These are phyloP conservation scores for Adansonia gregorii DNA, from an alignment of 441 rosid genomes.

Conservation along the genomic window DNA sequence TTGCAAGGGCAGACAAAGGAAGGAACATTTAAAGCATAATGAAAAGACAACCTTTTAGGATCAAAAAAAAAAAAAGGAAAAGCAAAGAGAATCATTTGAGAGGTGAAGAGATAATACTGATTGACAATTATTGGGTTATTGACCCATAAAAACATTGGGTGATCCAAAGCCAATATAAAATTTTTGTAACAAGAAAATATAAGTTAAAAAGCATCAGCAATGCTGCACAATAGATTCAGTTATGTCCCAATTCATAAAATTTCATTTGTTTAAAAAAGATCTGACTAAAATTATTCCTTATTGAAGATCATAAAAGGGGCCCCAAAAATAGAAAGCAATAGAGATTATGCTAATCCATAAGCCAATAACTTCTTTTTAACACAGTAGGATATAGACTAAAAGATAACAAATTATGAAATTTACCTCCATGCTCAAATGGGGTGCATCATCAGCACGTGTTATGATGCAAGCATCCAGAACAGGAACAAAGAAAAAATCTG, in stretches of 20 bases:
- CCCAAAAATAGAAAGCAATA: not conserved
- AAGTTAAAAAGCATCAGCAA: conserved; percentile 1
- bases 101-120: not conserved
- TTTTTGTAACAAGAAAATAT: not conserved
- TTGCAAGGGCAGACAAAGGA: not conserved
- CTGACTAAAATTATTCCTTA: too few relatives aligned
- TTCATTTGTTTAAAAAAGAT: not conserved
- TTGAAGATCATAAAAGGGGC: not conserved
- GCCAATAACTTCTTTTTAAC: not conserved
- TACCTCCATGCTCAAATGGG: conserved; percentile 84
- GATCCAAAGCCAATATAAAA: not conserved
- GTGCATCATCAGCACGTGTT: conserved; percentile 90
- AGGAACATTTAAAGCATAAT: not conserved
- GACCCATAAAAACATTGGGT: not conserved
- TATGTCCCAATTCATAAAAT: not conserved
- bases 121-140: not conserved
- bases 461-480: conserved; percentile 98
- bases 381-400: not conserved
- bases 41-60: not conserved
- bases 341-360: conserved; percentile 2
- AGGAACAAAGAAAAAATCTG: conserved; percentile 96
- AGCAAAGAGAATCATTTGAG: not conserved
- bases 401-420: conserved; percentile 25
- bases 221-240: conserved; percentile 3
- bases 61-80: too few relatives aligned